Conservation (phyloP, 1,139 yeast species). For the Chernovozyma aurita region DNA sequence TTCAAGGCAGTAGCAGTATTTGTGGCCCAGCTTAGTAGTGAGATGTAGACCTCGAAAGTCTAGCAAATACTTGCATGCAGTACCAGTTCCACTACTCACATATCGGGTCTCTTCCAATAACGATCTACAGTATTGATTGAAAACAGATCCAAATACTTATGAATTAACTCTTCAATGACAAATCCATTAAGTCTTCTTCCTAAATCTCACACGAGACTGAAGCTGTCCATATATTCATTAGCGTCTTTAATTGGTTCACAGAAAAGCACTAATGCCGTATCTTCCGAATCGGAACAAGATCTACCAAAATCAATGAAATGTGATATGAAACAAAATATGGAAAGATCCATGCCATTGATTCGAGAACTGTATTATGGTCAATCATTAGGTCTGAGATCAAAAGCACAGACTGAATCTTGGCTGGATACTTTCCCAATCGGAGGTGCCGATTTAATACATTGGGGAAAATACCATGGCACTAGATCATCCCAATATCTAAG, state of each 20-base stretch:
- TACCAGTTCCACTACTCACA: too few species aligned
- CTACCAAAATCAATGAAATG: not conserved
- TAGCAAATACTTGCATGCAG: too few species aligned
- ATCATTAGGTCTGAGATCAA: constrained; percentile 21
- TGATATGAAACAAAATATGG: not conserved
- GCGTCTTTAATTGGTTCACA: not conserved
- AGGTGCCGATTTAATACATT: constrained; percentile 38
- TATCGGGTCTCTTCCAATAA: too few species aligned
- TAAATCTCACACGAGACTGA: constrained; percentile 2
- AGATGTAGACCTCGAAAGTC: too few species aligned
- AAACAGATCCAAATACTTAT: too few species aligned
- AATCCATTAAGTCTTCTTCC: constrained; percentile 1
- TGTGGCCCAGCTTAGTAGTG: too few species aligned
- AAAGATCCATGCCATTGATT: constrained; percentile 15
- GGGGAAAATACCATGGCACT: constrained; percentile 34
- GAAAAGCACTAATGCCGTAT: not conserved
- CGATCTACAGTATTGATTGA: too few species aligned
- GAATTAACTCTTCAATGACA: not conserved
- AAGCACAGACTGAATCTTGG: constrained; percentile 16
- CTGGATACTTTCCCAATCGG: constrained; percentile 18
- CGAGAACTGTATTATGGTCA: constrained; percentile 29
- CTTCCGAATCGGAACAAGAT: not conserved
- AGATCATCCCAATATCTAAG: constrained; percentile 24
- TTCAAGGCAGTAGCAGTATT: too few species aligned
- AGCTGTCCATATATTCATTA: constrained; percentile 4